Base-by-base conservation (phyloP, 2,329 filamentous ascomycete species). In the Clarireedia hainanense region DNA sequence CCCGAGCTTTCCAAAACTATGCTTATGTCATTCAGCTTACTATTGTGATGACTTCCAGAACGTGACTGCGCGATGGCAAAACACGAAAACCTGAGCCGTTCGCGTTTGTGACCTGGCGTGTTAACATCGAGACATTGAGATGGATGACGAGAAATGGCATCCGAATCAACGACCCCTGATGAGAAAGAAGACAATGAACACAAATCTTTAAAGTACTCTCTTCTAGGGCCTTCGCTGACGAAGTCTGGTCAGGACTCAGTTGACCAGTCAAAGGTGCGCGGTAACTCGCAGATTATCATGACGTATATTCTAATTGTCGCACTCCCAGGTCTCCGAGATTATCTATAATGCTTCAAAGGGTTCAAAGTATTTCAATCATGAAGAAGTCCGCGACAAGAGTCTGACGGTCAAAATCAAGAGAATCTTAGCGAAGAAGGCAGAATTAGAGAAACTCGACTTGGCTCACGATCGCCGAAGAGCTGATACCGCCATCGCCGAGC, bases 321-420 rank as follows among this genome's bases (percentile, higher is more conserved):
- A 62, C 39, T 50, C 49, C 12, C 50, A 86, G 84, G 91, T 99
- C 50, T 95, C 91, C 2, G 91, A 97, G 65, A 86, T 97, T 63
- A 99, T 99, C 58, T 97, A 96, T 73, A 90, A 95, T 70, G 91
- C 91, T 10, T 96, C 91, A 15, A 96, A 95, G 69, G 94, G 94
- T 48, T 95, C 90, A 63, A 96, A 96, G 70, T 99, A 86, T 74
- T 99, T 97, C 78, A 89, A 86, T 63, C 89, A 91, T 58, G 94
- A 99, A 71, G 87, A 96, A 69, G 79, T 75, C 56, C 86, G 85
- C 64, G 92, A 97, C 74, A 86, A 86, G 65, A 78, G 81, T 46
- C 80, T 97, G 20, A 96, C 92, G 0, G 78, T 85, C 55, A 96
- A 95, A 71, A 96, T 97, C 64, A 82, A 85, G 52, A 80, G 81